phyloP scores from a whole-genome alignment of 768 basidiomycete genomes.

The Amanita inopinata region DNA sequence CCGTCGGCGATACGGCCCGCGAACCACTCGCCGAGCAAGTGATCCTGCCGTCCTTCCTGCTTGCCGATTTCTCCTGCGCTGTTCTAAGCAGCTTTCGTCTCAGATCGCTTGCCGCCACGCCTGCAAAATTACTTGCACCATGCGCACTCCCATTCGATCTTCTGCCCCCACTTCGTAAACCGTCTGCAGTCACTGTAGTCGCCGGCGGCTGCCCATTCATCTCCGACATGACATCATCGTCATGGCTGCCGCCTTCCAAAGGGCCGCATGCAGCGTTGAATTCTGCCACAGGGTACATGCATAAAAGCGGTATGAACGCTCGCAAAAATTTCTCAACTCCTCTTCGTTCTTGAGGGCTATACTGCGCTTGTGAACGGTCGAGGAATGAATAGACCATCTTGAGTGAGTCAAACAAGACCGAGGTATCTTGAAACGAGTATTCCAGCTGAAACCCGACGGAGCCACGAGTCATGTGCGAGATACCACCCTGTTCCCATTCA shows the following conservation, averaged over 20 bases:
- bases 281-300: conserved; percentile 57
- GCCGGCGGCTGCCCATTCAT: conserved; percentile 14
- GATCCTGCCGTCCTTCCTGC: conserved; percentile 18
- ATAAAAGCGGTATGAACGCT: conserved; percentile 74
- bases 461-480: conserved; percentile 32
- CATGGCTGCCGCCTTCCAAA: conserved; percentile 33
- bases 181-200: conserved; percentile 17
- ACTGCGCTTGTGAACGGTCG: conserved; percentile 73
- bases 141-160: conserved; percentile 34
- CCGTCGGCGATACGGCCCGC: conserved; percentile 31
- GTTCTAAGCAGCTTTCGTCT: conserved; percentile 76
- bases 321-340: conserved; percentile 80
- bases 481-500: conserved; percentile 24
- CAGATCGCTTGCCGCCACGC: conserved; percentile 55
- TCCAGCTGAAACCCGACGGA: conserved; percentile 65
- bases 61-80: conserved; percentile 45
- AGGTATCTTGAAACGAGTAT: conserved; percentile 66
- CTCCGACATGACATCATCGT: conserved; percentile 29
- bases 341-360: conserved; percentile 69
- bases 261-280: conserved; percentile 56
- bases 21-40: conserved; percentile 29
- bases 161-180: conserved; percentile 30
- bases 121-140: conserved; percentile 27
- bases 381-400: conserved; percentile 88
- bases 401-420: conserved; percentile 78